Base-by-base conservation (phyloP, 768 basidiomycete species). In the Leccinum variicolor region DNA sequence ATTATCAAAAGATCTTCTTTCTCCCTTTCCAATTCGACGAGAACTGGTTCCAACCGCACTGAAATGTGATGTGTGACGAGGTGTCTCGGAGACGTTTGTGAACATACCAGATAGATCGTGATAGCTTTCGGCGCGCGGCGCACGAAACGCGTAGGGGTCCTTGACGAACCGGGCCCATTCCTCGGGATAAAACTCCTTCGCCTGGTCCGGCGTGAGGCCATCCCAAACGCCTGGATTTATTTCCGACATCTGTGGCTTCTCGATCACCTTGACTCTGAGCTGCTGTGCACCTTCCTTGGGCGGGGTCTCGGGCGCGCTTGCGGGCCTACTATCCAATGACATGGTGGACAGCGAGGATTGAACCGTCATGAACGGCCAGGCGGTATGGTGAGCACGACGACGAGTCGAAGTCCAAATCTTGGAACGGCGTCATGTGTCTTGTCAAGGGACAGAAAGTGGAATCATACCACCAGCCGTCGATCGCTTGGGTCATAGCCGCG, bases 141-240 rank as follows among this genome's bases (percentile, higher is more conserved):
- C 94, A 25, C 94, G 81, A 73, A 92, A 94, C 13, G 89, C 80
- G 68, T 98, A 98, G 2, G 96, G 96, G 67, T 99, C 96, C 64
- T 87, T 88, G 48, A 90, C 77, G 76, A 96, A 95, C 25, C 93
- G 80, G 60, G 23, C 89, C 92, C 92, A 98, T 69, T 99, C 97
- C 54, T 88, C 90, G 0, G 96, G 92, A 71, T 95, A 98, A 65
- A 85, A 86, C 71, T 87, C 88, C 71, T 86, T 85, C 19, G 93
- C 94, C 67, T 96, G 88, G 62, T 92, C 90, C 1, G 92, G 89
- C 2, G 89, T 90, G 39, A 98, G 79, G 0, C 97, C 97, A 70
- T 98, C 97, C 94, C 95, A 97, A 17, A 98, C 86, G 7, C 89
- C 96, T 52, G 95, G 96, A 67, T 99, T 99, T 68, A 98, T 97